These are phyloP conservation scores for Hyphodiscus sp. DNA, from an alignment of 2,329 filamentous ascomycete species.

Conservation along the genomic window DNA sequence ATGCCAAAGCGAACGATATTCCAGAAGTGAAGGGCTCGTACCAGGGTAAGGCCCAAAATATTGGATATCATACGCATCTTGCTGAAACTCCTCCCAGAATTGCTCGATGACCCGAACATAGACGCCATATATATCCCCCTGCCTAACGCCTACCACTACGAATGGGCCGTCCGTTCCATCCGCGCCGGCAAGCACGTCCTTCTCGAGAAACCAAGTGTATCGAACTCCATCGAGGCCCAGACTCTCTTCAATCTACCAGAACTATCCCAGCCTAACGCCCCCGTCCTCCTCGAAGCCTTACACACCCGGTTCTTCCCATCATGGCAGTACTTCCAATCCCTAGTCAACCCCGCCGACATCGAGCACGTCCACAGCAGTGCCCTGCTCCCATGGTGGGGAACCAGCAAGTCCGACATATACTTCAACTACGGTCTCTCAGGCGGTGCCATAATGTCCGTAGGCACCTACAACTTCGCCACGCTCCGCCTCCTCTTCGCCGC, in stretches of 20 bases:
- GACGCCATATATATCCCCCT: constrained; percentile 46
- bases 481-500: constrained; percentile 33
- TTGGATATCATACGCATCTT: background rate
- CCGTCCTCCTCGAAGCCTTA: constrained; percentile 45
- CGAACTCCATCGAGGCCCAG: constrained; percentile 39
- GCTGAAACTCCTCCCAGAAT: constrained; percentile 15
- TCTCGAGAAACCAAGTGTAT: constrained; percentile 49
- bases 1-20: constrained; percentile 44
- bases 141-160: constrained; percentile 35
- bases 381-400: constrained; percentile 29
- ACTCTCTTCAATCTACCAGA: constrained; percentile 36
- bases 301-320: constrained; percentile 44
- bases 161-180: constrained; percentile 45
- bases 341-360: constrained; percentile 34
- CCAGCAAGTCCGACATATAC: constrained; percentile 33
- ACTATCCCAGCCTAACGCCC: constrained; percentile 29
- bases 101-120: constrained; percentile 35
- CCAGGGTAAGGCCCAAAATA: constrained; percentile 31
- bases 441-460: constrained; percentile 28
- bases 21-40: constrained; percentile 43
- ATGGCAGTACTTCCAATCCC: constrained; percentile 35
- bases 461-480: constrained; percentile 34
- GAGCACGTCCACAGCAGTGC: constrained; percentile 29
- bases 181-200: constrained; percentile 50
- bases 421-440: constrained; percentile 35